These are phyloP conservation scores for Cucurbita moschata DNA, from an alignment of 306 rosid genomes.

Conservation along the genomic window DNA sequence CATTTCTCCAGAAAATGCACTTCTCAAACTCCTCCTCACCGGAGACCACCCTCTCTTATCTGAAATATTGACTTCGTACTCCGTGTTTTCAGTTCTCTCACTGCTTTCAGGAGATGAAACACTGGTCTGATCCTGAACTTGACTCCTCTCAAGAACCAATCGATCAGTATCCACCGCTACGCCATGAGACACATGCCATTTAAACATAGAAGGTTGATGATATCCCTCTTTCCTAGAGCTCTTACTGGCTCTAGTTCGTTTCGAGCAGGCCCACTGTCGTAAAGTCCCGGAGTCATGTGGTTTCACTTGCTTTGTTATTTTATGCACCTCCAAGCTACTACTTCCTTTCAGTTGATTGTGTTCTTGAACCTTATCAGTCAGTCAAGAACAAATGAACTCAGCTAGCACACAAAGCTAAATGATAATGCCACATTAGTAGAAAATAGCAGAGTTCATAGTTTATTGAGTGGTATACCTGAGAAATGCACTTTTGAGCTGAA, in stretches of 20 bases:
- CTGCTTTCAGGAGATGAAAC: slow-evolving; percentile 26
- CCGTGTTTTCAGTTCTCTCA: slow-evolving; percentile 10
- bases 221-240: slow-evolving; percentile 13
- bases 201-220: slow-evolving; percentile 12
- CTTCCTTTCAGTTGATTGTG: slow-evolving; percentile 12
- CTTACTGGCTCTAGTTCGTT: slow-evolving; percentile 31
- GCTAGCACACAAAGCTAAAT: neutral
- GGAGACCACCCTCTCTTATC: slow-evolving; percentile 16
- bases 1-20: slow-evolving; percentile 13
- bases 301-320: slow-evolving; percentile 22
- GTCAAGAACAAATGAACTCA: slow-evolving; percentile 4
- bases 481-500: slow-evolving; percentile 16
- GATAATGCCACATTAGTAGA: neutral
- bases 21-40: slow-evolving; percentile 18
- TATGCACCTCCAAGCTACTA: slow-evolving; percentile 9
- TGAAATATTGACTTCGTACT: slow-evolving; percentile 12
- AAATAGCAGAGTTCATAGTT: neutral
- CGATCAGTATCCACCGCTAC: slow-evolving; percentile 11
- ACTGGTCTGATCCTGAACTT: slow-evolving; percentile 2
- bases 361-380: slow-evolving; percentile 14
- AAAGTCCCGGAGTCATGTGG: slow-evolving; percentile 22
- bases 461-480: slow-evolving; percentile 26
- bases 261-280: slow-evolving; percentile 37
- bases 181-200: slow-evolving; percentile 15
- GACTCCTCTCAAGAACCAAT: slow-evolving; percentile 9